phyloP scores from a whole-genome alignment of 2,329 filamentous ascomycete genomes.

The Zymoseptoria pseudotritici region DNA sequence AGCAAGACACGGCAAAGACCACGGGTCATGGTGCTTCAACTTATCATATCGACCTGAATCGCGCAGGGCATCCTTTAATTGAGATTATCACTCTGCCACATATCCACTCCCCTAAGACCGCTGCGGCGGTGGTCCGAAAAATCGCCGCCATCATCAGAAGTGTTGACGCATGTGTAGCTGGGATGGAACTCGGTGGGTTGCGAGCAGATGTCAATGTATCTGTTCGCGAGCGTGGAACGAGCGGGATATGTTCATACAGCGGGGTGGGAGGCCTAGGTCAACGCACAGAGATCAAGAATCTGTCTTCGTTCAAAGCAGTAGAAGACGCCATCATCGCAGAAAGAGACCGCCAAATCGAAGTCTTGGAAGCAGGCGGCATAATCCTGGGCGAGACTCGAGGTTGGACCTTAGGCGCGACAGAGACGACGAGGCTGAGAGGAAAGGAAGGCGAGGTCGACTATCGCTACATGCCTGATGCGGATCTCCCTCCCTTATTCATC shows the following conservation, averaged over 20 bases:
- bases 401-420: conserved; percentile 77
- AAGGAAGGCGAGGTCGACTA: conserved; percentile 98
- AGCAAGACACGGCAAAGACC: conserved; percentile 96
- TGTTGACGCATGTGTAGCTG: conserved; percentile 77
- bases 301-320: conserved; percentile 89
- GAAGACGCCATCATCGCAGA: conserved; percentile 93
- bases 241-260: conserved; percentile 40
- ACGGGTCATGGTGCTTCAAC: conserved; percentile 65
- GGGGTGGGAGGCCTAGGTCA: conserved; percentile 64
- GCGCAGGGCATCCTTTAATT: conserved; percentile 81
- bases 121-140: conserved; percentile 82
- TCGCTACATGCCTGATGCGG: conserved; percentile 95
- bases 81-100: conserved; percentile 92
- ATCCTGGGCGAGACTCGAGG: conserved; percentile 85
- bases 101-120: conserved; percentile 78
- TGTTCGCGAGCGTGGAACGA: conserved; percentile 51
- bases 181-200: conserved; percentile 88
- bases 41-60: conserved; percentile 86
- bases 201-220: conserved; percentile 95
- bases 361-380: conserved; percentile 66
- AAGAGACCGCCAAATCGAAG: conserved; percentile 74
- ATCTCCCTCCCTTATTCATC: conserved; percentile 73
- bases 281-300: conserved; percentile 93
- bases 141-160: conserved; percentile 72
- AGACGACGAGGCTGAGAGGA: conserved; percentile 73